These are phyloP conservation scores for Dactylella cylindrospora DNA, from an alignment of 2,329 filamentous ascomycete species.

Conservation along the genomic window DNA sequence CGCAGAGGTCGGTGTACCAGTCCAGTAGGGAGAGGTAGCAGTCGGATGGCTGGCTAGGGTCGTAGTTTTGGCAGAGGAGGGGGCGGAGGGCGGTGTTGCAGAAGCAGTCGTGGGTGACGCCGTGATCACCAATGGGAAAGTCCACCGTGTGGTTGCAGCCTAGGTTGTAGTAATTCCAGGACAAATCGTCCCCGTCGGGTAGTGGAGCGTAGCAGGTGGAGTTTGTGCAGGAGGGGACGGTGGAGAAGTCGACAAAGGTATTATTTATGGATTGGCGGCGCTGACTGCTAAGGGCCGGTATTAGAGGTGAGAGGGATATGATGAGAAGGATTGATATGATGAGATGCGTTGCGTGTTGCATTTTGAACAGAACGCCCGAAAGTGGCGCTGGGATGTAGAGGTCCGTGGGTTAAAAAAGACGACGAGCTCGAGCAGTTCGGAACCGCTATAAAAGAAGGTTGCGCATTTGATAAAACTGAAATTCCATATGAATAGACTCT, in stretches of 20 bases:
- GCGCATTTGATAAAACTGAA: no score
- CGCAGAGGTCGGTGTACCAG: constrained; percentile 11
- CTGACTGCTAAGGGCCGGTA: no score
- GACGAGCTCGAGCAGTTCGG: no score
- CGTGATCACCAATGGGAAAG: background rate
- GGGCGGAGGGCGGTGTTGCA: constrained; percentile 14
- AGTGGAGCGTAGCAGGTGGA: no score
- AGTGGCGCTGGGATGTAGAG: no score
- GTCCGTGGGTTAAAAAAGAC: no score
- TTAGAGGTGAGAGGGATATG: background rate
- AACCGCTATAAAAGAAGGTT: no score
- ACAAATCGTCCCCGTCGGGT: no score
- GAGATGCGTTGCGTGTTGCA: constrained; percentile 38
- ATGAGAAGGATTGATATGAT: background rate
- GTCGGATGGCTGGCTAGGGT: constrained; percentile 8
- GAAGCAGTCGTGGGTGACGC: constrained; percentile 13
- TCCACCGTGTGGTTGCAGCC: no score
- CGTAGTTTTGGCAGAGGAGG: constrained; percentile 26
- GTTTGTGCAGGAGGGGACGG: constrained; percentile 6
- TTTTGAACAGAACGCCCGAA: no score
- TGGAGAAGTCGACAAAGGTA: constrained; percentile 21
- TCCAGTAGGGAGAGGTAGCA: constrained; percentile 11
- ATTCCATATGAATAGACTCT: no score
- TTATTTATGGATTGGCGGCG: constrained; percentile 2
- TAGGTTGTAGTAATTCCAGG: no score